These are phyloP conservation scores for Neurospora sp. DNA, from an alignment of 495 filamentous ascomycete species.

Conservation along the genomic window DNA sequence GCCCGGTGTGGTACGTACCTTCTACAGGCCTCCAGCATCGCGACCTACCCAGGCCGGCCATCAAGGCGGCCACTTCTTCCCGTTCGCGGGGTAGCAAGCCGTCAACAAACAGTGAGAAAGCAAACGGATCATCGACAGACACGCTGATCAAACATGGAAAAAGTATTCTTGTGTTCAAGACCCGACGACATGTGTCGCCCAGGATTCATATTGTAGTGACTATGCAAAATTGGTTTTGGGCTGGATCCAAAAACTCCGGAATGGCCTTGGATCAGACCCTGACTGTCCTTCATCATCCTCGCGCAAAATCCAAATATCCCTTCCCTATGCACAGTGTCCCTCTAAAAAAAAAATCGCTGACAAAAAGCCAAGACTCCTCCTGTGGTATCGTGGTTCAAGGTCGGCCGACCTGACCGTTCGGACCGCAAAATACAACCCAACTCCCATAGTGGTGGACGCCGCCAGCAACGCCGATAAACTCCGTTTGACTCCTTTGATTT, in stretches of 20 bases:
- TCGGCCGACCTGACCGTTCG: not conserved
- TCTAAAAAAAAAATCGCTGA: not conserved
- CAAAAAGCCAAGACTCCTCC: not conserved
- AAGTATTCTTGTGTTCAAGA: not conserved
- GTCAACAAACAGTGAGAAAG: not conserved
- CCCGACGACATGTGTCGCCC: not conserved
- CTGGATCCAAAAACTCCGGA: not conserved
- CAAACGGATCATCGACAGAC: not conserved
- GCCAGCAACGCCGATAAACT: slow-evolving; percentile 16
- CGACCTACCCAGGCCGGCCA: not conserved
- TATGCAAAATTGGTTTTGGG: not conserved
- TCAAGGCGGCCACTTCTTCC: not conserved
- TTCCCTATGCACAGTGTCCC: not conserved
- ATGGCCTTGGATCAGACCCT: not conserved
- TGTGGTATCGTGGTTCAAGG: not conserved
- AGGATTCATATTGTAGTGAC: not conserved
- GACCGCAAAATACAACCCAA: not conserved
- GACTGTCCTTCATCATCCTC: not conserved
- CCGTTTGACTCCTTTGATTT: slow-evolving; percentile 5
- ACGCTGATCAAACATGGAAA: not conserved
- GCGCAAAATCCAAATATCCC: not conserved
- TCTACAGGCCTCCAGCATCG: not conserved
- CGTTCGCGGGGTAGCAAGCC: not conserved
- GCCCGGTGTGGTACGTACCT: not conserved
- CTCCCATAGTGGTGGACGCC: slow-evolving; percentile 8